phyloP scores from a whole-genome alignment of 257 asterid species.

The Ilex asprella region DNA sequence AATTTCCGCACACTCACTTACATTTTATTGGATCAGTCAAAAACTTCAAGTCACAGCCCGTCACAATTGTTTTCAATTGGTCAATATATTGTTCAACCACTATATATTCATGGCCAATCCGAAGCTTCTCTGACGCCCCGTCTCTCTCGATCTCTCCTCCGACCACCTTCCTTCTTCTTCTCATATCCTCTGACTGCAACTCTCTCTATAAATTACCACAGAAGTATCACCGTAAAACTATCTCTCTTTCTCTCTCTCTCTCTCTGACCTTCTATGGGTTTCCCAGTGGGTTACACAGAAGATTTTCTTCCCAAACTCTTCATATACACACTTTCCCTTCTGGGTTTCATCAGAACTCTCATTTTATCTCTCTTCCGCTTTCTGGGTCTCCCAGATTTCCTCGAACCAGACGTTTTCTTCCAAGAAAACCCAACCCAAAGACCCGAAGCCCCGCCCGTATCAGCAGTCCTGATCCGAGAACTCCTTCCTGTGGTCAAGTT shows the following conservation, averaged over 20 bases:
- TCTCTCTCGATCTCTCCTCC: neutral
- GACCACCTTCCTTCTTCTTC: neutral
- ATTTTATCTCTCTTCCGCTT: conserved; percentile 7
- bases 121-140: neutral
- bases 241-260: neutral
- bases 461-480: conserved; percentile 24
- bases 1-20: too few relatives aligned
- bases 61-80: too few relatives aligned
- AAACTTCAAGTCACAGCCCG: too few relatives aligned
- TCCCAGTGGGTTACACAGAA: conserved; percentile 21
- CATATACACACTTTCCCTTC: conserved; percentile 6
- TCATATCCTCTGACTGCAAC: neutral
- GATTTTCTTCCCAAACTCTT: conserved; percentile 18
- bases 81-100: too few relatives aligned
- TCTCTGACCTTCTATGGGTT: conserved; percentile 13
- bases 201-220: too few relatives aligned
- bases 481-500: conserved; percentile 19
- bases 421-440: conserved; percentile 9
- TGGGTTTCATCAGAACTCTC: conserved; percentile 12
- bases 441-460: conserved; percentile 13
- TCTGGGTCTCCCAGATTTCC: conserved; percentile 22
- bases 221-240: too few relatives aligned
- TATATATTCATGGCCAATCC: too few relatives aligned
- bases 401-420: conserved; percentile 8
- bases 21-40: too few relatives aligned